Evolutionary conservation across 1,284 basidiomycete species (phyloP).

Genomic region (Ceratobasidium papillatum): DNA sequence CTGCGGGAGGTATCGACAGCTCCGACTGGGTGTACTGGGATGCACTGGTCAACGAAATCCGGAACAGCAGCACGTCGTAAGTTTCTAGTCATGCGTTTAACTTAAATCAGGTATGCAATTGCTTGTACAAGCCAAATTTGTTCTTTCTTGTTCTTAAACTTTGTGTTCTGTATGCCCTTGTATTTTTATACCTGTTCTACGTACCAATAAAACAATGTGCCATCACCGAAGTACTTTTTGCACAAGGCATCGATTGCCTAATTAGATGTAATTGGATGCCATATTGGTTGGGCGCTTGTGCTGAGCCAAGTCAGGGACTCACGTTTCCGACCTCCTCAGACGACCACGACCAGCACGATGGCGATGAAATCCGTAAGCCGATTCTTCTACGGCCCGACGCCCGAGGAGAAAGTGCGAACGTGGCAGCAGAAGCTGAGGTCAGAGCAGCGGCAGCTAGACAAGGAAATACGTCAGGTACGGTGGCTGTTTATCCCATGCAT

Average conservation of each 20-base stretch:
- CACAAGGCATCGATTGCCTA: neutral
- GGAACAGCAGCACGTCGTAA: slow-evolving; percentile 41
- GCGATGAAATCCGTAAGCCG: slow-evolving; percentile 87
- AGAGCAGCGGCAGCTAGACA: slow-evolving; percentile 83
- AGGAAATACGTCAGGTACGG: slow-evolving; percentile 90
- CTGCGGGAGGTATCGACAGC: slow-evolving; percentile 61
- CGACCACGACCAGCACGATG: slow-evolving; percentile 37
- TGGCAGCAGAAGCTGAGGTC: slow-evolving; percentile 88
- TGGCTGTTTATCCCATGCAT: slow-evolving; percentile 45
- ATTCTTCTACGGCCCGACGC: slow-evolving; percentile 92
- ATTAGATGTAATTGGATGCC: neutral
- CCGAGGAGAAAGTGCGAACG: slow-evolving; percentile 87
- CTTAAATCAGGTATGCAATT: slow-evolving; percentile 38
- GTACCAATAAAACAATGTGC: slow-evolving; percentile 34
- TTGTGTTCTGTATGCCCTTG: slow-evolving; percentile 19
- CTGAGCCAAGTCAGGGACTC: slow-evolving; percentile 20
- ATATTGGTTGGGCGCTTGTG: slow-evolving; percentile 23
- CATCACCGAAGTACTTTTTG: neutral
- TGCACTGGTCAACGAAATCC: slow-evolving; percentile 60
- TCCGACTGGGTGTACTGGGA: slow-evolving; percentile 85
- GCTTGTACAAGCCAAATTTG: slow-evolving; percentile 18
- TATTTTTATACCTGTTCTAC: slow-evolving; percentile 34
- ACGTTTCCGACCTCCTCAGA: neutral
- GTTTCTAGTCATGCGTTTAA: slow-evolving; percentile 5
- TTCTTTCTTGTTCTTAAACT: slow-evolving; percentile 12